Conservation (phyloP, 1,284 basidiomycete species). For the Rhodotorula sp. region DNA sequence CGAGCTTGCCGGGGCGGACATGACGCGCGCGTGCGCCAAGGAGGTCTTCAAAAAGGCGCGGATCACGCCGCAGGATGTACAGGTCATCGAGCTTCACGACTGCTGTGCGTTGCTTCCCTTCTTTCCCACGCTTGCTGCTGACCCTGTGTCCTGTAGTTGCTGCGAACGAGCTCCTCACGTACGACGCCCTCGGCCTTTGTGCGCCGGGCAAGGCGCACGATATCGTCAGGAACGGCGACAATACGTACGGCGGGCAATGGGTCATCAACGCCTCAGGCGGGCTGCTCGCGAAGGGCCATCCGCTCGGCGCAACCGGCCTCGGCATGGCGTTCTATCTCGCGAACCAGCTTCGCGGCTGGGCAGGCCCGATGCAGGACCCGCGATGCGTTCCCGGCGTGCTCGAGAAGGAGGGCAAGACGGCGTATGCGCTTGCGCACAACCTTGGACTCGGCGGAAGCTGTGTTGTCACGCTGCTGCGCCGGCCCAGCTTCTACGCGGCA, state of each 20-base stretch:
- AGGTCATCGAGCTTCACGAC: slow-evolving; percentile 81
- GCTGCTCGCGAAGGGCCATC: slow-evolving; percentile 78
- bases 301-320: slow-evolving; percentile 68
- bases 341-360: slow-evolving; percentile 51
- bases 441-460: slow-evolving; percentile 65
- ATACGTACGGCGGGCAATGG: slow-evolving; percentile 84
- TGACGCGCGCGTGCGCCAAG: slow-evolving; percentile 71
- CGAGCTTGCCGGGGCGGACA: slow-evolving; percentile 58
- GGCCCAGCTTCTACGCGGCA: slow-evolving; percentile 67
- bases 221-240: slow-evolving; percentile 73
- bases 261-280: slow-evolving; percentile 84
- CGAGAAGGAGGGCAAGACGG: slow-evolving; percentile 65
- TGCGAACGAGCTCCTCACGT: slow-evolving; percentile 67
- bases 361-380: slow-evolving; percentile 64
- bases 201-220: slow-evolving; percentile 69
- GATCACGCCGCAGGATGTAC: slow-evolving; percentile 70
- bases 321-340: slow-evolving; percentile 87
- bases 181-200: slow-evolving; percentile 78
- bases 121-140: background rate
- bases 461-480: slow-evolving; percentile 70
- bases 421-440: slow-evolving; percentile 80
- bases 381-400: slow-evolving; percentile 61
- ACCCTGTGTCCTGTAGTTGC: slow-evolving; percentile 15
- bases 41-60: slow-evolving; percentile 72
- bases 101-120: slow-evolving; percentile 61